Conservation (phyloP, 331 rosid species). For the Acacia pycnantha region DNA sequence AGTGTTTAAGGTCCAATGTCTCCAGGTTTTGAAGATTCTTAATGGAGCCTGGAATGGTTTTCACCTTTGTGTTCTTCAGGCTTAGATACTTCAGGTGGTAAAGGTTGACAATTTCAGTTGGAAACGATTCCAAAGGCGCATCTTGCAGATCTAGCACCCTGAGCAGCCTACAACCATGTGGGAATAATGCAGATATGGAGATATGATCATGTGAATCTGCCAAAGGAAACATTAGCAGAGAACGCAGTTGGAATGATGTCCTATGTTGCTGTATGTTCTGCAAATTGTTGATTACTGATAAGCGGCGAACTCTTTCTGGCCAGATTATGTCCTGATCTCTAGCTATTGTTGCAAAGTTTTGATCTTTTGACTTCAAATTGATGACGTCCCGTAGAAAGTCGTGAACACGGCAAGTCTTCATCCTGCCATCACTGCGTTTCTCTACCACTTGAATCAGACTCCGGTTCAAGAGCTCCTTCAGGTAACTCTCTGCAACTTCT, state of each 20-base stretch:
- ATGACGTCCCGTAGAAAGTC: slow-evolving; percentile 51
- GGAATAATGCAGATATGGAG: slow-evolving; percentile 20
- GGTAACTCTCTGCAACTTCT: slow-evolving; percentile 66
- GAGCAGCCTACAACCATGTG: slow-evolving; percentile 41
- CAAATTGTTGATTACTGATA: slow-evolving; percentile 39
- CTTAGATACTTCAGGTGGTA: slow-evolving; percentile 54
- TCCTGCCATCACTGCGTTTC: slow-evolving; percentile 45
- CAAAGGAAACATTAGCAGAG: slow-evolving; percentile 51
- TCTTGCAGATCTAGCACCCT: slow-evolving; percentile 57
- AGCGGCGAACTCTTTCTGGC: slow-evolving; percentile 58
- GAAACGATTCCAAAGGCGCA: slow-evolving; percentile 47
- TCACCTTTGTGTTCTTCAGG: slow-evolving; percentile 54
- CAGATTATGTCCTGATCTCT: slow-evolving; percentile 40
- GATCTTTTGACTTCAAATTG: slow-evolving; percentile 45
- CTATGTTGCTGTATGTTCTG: slow-evolving; percentile 33
- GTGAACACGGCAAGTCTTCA: slow-evolving; percentile 52
- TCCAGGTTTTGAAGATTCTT: slow-evolving; percentile 51
- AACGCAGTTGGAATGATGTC: slow-evolving; percentile 36
- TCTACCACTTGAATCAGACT: slow-evolving; percentile 53
- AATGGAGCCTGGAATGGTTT: slow-evolving; percentile 47
- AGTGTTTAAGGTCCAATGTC: slow-evolving; percentile 55
- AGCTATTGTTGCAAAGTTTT: slow-evolving; percentile 55
- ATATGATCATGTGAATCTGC: slow-evolving; percentile 37
- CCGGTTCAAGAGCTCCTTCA: slow-evolving; percentile 58
- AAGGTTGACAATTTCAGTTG: slow-evolving; percentile 44